Percentiles rank a stretch among this genome's conserved stretches.
Evolutionary conservation across 805 yeast species (phyloP).

Genomic region (Ogataea kodamae): DNA sequence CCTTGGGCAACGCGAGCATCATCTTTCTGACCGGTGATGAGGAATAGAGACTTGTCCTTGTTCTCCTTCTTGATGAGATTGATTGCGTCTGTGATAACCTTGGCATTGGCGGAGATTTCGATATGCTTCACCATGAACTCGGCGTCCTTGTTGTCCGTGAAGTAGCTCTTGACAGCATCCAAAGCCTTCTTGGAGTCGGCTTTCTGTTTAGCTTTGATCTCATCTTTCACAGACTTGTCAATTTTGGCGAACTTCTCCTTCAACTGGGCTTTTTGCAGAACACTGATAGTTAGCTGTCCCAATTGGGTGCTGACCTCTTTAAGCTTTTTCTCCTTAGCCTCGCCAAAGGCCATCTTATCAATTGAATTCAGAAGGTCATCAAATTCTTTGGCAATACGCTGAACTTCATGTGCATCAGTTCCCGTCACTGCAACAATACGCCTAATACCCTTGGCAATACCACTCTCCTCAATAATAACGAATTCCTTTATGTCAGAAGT

Average conservation of each 20-base stretch:
- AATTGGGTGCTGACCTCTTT: slow-evolving; percentile 82
- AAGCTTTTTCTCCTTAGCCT: slow-evolving; percentile 73
- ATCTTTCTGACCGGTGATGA: slow-evolving; percentile 62
- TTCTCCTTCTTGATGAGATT: slow-evolving; percentile 74
- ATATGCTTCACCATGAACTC: slow-evolving; percentile 64
- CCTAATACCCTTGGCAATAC: slow-evolving; percentile 98
- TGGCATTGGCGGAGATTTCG: slow-evolving; percentile 76
- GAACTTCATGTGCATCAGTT: slow-evolving; percentile 83
- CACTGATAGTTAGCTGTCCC: slow-evolving; percentile 79
- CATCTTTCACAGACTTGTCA: slow-evolving; percentile 86
- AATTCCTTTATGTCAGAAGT: slow-evolving; percentile 92
- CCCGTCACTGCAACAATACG: slow-evolving; percentile 98
- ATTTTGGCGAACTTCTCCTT: slow-evolving; percentile 70
- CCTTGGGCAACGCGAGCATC: slow-evolving; percentile 90
- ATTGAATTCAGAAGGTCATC: slow-evolving; percentile 56
- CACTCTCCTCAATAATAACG: slow-evolving; percentile 88
- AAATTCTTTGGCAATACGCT: slow-evolving; percentile 75
- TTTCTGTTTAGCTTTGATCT: slow-evolving; percentile 82
- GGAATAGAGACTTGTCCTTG: slow-evolving; percentile 71
- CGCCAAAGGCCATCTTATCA: slow-evolving; percentile 64
- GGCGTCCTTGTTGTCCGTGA: slow-evolving; percentile 51
- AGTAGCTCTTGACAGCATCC: slow-evolving; percentile 71
- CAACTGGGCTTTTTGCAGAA: slow-evolving; percentile 71
- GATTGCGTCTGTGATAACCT: slow-evolving; percentile 91
- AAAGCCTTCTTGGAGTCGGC: slow-evolving; percentile 78